Base-by-base conservation (phyloP, 495 filamentous ascomycete species). In the Neurospora sp. region DNA sequence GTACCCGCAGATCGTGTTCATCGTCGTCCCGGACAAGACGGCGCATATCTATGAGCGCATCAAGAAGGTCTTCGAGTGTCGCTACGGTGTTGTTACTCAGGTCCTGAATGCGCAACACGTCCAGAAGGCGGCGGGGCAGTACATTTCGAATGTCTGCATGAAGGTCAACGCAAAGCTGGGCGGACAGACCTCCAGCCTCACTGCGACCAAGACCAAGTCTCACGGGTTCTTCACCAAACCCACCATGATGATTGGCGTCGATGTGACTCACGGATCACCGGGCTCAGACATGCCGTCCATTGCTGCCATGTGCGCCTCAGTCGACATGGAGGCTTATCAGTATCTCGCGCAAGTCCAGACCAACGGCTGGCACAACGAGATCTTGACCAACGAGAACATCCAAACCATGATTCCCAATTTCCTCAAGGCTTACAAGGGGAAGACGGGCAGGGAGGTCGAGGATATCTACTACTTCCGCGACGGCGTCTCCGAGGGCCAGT, bases 81-180 rank as follows among this genome's bases (percentile, higher is more conserved):
- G 91, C n/a, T 92, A 85, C 73, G 93, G 91, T 20, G 83, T 93
- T 71, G 85, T 91, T 11, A 92, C 93, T 8, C 95, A 98, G 79
- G 81, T 87, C 77, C 5, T 97, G 8, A 90, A 92, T 75, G 80
- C 83, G 14, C 77, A 75, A 0, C 89, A 94, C 72, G 92, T 93
- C 14, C 73, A 77, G 6, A 90, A 89, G 75, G 84, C 82, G 31
- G 84, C 89, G 18, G 83, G 83, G 1, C 94, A 98, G 80, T 97
- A 97, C 81, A 86, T 89, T 73, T 94, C 92, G 3, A 98, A 98
- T 77, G 92, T 97, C 37, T 84, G 88, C 69, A 94, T 98, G 92
- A 99, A 99, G 81, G 87, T 99, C 72, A 98, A 98, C 77, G 91
- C 92, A 18, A 99, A 98, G 83, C 89, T 97, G n/a, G 96, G 96